These are phyloP conservation scores for Flaveria floridana DNA, from an alignment of 140 eudicot species.

Conservation along the genomic window DNA sequence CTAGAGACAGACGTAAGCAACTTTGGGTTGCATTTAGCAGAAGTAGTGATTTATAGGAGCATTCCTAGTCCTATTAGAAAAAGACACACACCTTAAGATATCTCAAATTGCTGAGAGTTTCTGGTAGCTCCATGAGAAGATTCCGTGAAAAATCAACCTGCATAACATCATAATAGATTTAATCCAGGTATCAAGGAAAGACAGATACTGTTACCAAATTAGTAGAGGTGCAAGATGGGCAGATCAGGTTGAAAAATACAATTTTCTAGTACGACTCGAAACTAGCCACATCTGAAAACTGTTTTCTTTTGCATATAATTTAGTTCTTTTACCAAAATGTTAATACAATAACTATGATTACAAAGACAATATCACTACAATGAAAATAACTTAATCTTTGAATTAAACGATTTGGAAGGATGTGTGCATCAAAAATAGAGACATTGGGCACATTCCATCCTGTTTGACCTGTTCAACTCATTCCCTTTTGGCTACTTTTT, in stretches of 20 bases:
- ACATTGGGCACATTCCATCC: slow-evolving; percentile 1
- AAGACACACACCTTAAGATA: slow-evolving; percentile 58
- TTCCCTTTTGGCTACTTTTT: background rate
- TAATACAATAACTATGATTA: background rate
- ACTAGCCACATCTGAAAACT: background rate
- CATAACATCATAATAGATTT: slow-evolving; percentile 38
- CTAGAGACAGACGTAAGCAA: background rate
- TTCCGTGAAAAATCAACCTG: slow-evolving; percentile 90
- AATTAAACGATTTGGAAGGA: background rate
- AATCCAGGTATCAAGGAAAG: slow-evolving; percentile 15
- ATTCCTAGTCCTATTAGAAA: background rate
- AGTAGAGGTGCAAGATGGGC: slow-evolving; percentile 1
- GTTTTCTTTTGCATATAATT: background rate
- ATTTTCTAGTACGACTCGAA: background rate
- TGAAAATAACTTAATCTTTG: background rate
- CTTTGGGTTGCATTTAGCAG: background rate
- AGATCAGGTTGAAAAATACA: background rate
- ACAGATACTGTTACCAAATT: background rate
- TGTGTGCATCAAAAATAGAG: background rate
- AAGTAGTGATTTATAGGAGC: background rate
- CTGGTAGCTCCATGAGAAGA: slow-evolving; percentile 80
- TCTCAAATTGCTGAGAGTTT: slow-evolving; percentile 55
- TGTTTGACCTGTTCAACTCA: background rate
- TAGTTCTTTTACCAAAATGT: background rate
- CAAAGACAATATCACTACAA: background rate